Evolutionary conservation across 345 rosid genomes (phyloP).

Genomic region (Mercurialis annua): DNA sequence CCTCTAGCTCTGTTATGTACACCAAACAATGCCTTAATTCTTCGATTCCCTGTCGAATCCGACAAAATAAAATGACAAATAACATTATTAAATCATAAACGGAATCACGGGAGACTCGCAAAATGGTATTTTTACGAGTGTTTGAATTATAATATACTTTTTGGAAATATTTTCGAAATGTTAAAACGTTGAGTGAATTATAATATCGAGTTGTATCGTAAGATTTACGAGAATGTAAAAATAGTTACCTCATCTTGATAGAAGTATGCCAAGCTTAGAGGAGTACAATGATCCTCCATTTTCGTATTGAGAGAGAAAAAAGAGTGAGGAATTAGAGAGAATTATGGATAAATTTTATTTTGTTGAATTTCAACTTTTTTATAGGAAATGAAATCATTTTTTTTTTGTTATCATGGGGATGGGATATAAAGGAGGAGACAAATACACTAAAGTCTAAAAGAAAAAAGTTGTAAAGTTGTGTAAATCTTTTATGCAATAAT

Average conservation of each 20-base stretch:
- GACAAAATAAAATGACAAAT: background rate
- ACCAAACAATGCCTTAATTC: slow-evolving; percentile 39
- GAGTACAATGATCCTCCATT: slow-evolving; percentile 48
- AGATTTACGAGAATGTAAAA: no score
- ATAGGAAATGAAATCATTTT: slow-evolving; percentile 18
- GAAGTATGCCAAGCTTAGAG: slow-evolving; percentile 32
- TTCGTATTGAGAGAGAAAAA: background rate
- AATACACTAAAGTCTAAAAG: slow-evolving; percentile 32
- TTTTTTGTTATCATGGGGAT: slow-evolving; percentile 28
- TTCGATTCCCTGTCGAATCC: slow-evolving; percentile 41
- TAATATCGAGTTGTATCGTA: no score
- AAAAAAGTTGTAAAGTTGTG: slow-evolving; percentile 15
- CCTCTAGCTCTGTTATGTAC: slow-evolving; percentile 48
- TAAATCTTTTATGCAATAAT: slow-evolving; percentile 9
- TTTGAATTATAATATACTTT: no score
- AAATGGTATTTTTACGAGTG: no score
- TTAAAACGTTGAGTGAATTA: no score
- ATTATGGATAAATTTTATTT: background rate
- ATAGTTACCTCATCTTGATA: slow-evolving; percentile 42
- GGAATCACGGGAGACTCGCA: no score
- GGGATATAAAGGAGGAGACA: slow-evolving; percentile 35
- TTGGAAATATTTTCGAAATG: no score
- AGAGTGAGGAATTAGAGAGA: background rate
- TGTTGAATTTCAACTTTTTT: slow-evolving; percentile 22
- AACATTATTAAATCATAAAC: background rate